These are phyloP conservation scores for Cercospora sesami DNA, from an alignment of 2,329 filamentous ascomycete species.

Conservation along the genomic window DNA sequence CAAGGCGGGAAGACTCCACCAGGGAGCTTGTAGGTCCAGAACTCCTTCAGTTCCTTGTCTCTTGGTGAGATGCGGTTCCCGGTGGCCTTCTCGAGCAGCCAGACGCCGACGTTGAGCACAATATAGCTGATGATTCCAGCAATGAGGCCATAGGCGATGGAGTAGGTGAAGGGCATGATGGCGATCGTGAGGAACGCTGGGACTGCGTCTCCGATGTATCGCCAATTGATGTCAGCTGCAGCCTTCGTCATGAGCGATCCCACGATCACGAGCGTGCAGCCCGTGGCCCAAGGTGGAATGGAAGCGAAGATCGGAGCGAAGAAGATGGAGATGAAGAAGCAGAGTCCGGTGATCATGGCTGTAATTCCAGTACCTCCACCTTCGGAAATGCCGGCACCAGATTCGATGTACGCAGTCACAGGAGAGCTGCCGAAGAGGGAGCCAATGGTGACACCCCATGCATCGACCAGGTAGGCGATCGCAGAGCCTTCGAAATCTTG, in stretches of 20 bases:
- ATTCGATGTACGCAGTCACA: slow-evolving; percentile 78
- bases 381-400: slow-evolving; percentile 85
- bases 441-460: slow-evolving; percentile 77
- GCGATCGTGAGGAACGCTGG: slow-evolving; percentile 82
- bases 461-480: slow-evolving; percentile 80
- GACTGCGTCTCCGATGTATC: slow-evolving; percentile 77
- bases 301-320: slow-evolving; percentile 89
- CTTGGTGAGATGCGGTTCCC: slow-evolving; percentile 70
- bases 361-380: slow-evolving; percentile 84
- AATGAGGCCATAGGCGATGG: slow-evolving; percentile 82
- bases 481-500: slow-evolving; percentile 87
- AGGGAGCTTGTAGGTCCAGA: slow-evolving; percentile 74
- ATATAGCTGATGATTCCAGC: slow-evolving; percentile 76
- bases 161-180: slow-evolving; percentile 88
- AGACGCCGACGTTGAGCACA: slow-evolving; percentile 70
- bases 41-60: slow-evolving; percentile 74
- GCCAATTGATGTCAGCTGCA: slow-evolving; percentile 84
- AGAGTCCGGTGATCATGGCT: slow-evolving; percentile 72
- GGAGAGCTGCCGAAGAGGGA: slow-evolving; percentile 75
- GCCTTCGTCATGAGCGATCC: slow-evolving; percentile 83
- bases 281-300: slow-evolving; percentile 86
- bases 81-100: slow-evolving; percentile 65
- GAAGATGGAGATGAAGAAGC: slow-evolving; percentile 85
- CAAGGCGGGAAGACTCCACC: slow-evolving; percentile 75
- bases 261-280: slow-evolving; percentile 82